These are phyloP conservation scores for Beauveria caledonica DNA, from an alignment of 2,329 filamentous ascomycete species.

Conservation along the genomic window DNA sequence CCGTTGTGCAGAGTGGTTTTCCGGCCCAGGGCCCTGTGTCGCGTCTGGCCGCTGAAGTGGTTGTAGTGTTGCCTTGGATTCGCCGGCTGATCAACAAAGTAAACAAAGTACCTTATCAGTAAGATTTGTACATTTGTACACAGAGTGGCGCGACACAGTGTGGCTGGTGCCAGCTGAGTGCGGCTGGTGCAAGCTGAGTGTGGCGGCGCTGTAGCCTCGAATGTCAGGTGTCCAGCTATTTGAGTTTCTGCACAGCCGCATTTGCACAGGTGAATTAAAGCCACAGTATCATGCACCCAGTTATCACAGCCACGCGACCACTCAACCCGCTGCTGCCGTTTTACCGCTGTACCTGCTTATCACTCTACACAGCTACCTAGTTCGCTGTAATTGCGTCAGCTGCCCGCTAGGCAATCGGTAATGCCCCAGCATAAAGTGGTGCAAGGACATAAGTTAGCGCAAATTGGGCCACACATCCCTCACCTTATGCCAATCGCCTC, in stretches of 20 bases:
- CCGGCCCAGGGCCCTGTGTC: conserved; percentile 4
- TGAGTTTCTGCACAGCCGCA: not conserved
- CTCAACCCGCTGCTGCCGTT: too few species aligned
- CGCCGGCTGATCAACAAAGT: conserved; percentile 8
- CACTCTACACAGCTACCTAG: too few species aligned
- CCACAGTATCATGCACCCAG: not conserved
- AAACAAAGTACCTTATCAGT: conserved; percentile 13
- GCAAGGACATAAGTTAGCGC: not conserved
- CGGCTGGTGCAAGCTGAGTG: not conserved
- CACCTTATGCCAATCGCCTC: not conserved
- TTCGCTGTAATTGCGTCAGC: not conserved
- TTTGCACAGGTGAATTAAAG: not conserved
- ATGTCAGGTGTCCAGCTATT: not conserved
- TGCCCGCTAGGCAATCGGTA: not conserved
- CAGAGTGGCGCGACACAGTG: not conserved
- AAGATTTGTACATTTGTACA: conserved; percentile 1
- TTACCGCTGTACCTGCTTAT: too few species aligned
- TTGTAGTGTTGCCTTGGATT: conserved; percentile 5
- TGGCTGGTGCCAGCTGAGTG: conserved; percentile 1
- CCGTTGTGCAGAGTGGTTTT: not conserved
- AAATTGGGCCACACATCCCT: not conserved
- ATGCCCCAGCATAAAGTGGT: not conserved
- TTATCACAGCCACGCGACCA: not conserved
- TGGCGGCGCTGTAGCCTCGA: not conserved
- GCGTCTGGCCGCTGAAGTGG: conserved; percentile 5